Evolutionary conservation across 305 asterid genomes (phyloP), one percentile per base, ranked within the genome.

Genomic region (Rubia tinctorum): DNA sequence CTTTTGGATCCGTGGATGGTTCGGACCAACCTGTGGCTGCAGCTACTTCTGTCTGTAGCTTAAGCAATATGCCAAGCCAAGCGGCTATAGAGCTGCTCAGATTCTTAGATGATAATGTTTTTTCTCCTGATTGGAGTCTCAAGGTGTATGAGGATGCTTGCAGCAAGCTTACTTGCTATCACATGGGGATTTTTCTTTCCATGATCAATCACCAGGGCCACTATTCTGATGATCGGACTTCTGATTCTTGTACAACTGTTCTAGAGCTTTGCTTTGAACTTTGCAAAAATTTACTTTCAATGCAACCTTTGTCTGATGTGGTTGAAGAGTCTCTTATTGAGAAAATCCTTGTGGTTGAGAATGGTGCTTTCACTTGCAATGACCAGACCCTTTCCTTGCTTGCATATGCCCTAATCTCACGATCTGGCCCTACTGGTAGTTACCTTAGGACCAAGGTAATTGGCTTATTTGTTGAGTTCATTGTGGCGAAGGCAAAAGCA

Each of bases 301-400:
- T 62, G 74, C 90, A 74, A 78, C 88, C 89, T 74, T 81, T 93
- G 80, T 82, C 97, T n/a, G 88, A 71, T 77, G 73, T 86, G 65
- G 90, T 95, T 74, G 92, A 89, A 82, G 97, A 93, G 78, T 82
- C 85, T 10, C 77, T 95, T 74, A 84, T 93, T 60, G 91, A 87
- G 76, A 93, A 88, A 75, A 85, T 93, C 71, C 84, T 95, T 76
- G 68, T 66, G 61, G 82, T 87, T 71, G 90, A 93, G 73, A 81
- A 84, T 85, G 98, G 96, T 81, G 81, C 86, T 77, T 81, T 87
- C 80, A 71, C 65, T 62, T 91, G 88, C 88, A 95, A 87, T 81
- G 88, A 88, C 83, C 92, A 86, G 82, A 85, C 87, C 78, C 98
- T 93, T 83, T 94, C 97, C 79, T 86, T 95, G 85, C 90, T 95